Evolutionary conservation across 148 eudicot species (phyloP), one percentile per base, ranked within the genome.

Genomic region (Oxyria digyna): DNA sequence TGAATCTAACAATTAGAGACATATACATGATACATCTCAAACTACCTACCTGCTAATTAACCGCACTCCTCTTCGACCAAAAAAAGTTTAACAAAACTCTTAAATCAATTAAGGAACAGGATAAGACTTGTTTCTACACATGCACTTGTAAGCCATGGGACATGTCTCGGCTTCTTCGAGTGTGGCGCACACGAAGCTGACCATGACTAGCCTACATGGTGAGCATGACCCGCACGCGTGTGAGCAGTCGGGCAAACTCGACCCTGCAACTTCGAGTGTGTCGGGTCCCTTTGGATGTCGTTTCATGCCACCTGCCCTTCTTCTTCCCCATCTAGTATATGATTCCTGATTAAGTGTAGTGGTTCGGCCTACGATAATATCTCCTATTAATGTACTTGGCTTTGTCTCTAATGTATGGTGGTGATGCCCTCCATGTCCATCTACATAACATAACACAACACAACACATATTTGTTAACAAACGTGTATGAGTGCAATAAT

Each of bases 101-200:
- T n/a, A n/a, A n/a, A n/a, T n/a, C n/a, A n/a, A 35, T 72, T 55
- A 83, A 15, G 98, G 98, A 67, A 93, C 88, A n/a, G 89, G 94
- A 48, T 80, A 88, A 8, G 89, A 85, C 78, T 85, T 88, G 68
- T 83, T 78, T 54, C 76, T 81, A 73, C 93, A 87, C 93, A 87
- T 87, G 79, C 93, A 87, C 42, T 81, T 85, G 43, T 88, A 88
- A 73, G 89, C 85, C 83, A 88, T 85, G 32, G 94, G 94, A 71
- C 94, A 88, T 8, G 94, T 81, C 76, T 88, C 87, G 0, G 94
- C 83, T 77, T 87, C 87, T 69, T 79, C 83, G 20, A 83, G 67
- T 12, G 86, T 33, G 3, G 86, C 71, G 69, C 92, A 89, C 31
- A 75, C 83, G 73, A 85, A 88, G 81, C 91, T 84, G 9, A 89